Conservation (phyloP, 352 stramenopile species). For the Pythium coloratum region DNA sequence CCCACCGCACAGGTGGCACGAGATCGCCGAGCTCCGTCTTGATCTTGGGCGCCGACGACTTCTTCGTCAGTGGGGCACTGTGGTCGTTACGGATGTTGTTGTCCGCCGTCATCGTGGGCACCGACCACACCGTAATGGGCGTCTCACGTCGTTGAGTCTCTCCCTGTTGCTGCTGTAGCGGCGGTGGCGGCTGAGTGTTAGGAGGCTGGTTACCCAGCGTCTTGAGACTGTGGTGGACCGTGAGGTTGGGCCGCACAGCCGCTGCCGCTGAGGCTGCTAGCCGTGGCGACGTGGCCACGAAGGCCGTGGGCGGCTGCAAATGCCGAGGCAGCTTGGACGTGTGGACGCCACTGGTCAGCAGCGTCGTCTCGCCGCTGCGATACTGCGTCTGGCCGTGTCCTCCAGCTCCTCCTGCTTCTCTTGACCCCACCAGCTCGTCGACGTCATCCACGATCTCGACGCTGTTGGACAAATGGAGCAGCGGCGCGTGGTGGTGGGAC, state of each 20-base stretch:
- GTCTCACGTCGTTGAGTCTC: not conserved
- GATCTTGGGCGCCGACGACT: conserved; percentile 59
- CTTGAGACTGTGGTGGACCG: conserved; percentile 20
- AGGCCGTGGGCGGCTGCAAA: conserved; percentile 15
- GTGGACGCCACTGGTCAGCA: conserved; percentile 3
- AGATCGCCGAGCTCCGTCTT: conserved; percentile 82
- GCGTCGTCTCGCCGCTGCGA: not conserved
- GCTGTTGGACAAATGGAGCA: conserved; percentile 35
- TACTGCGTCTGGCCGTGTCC: not conserved
- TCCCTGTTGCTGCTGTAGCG: conserved; percentile 1
- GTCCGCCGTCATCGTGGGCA: conserved; percentile 14
- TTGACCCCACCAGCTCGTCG: conserved; percentile 22
- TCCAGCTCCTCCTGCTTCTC: not conserved
- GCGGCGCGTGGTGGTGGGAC: conserved; percentile 56
- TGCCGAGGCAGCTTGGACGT: conserved; percentile 1
- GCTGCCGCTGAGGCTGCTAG: conserved; percentile 9
- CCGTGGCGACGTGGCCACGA: conserved; percentile 16
- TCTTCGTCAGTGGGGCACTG: conserved; percentile 39
- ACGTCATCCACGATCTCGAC: conserved; percentile 25
- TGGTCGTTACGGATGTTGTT: conserved; percentile 12
- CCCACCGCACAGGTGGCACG: conserved; percentile 59
- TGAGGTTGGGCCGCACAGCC: conserved; percentile 6
- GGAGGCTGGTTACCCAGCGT: conserved; percentile 10
- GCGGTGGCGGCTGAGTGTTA: not conserved
- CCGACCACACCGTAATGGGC: conserved; percentile 10